phyloP scores from a whole-genome alignment of 306 rosid species.

The Castanea crenata region DNA sequence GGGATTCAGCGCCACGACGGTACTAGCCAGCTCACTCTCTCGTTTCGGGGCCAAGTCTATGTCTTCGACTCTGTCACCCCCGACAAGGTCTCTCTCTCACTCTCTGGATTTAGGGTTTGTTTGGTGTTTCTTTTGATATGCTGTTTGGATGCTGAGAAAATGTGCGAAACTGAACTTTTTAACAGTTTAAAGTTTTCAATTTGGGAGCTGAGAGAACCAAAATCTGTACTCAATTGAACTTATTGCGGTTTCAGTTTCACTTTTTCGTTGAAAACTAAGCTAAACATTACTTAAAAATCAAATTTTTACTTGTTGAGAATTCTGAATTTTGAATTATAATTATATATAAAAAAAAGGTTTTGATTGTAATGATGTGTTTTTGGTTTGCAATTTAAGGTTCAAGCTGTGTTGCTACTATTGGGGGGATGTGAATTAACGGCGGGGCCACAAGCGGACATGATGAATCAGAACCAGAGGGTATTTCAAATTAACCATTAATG shows the following conservation, averaged over 20 bases:
- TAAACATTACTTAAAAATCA: constrained; percentile 2
- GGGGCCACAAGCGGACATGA: constrained; percentile 48
- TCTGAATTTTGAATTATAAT: no score
- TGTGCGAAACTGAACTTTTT: neutral
- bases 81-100: constrained; percentile 48
- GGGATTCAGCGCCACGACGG: constrained; percentile 49
- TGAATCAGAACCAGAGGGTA: constrained; percentile 65
- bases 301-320: neutral
- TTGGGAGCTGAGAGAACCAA: neutral
- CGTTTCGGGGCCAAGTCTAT: constrained; percentile 91
- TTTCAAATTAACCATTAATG: constrained; percentile 5
- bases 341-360: neutral
- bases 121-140: neutral
- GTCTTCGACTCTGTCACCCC: constrained; percentile 88
- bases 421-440: constrained; percentile 75
- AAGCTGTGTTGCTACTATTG: constrained; percentile 74
- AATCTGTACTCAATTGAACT: neutral
- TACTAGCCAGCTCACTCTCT: constrained; percentile 83
- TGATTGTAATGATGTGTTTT: neutral
- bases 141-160: neutral
- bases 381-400: constrained; percentile 56
- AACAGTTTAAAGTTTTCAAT: neutral
- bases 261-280: neutral
- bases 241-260: neutral
- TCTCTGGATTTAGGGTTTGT: constrained; percentile 4